Percentiles rank a stretch among this genome's conserved stretches.
phyloP scores from a whole-genome alignment of 257 asterid genomes.

The Solanum commersonii region DNA sequence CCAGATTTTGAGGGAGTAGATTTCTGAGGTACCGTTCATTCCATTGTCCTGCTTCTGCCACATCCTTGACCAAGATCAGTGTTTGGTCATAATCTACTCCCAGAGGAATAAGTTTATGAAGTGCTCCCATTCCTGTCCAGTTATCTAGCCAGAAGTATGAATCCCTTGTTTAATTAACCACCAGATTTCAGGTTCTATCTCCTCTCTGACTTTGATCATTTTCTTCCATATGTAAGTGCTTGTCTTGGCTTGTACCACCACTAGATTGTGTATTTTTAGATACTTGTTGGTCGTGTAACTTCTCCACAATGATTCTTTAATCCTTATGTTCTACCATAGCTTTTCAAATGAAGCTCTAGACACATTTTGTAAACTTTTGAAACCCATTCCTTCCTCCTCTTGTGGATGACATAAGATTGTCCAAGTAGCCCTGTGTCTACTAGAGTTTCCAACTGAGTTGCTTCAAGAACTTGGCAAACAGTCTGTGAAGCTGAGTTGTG shows the following conservation, averaged over 20 bases:
- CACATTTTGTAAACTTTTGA: background rate
- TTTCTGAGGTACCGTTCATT: background rate
- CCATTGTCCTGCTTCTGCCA: background rate
- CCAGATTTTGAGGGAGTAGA: background rate
- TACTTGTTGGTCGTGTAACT: background rate
- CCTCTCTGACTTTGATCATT: background rate
- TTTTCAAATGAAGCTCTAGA: background rate
- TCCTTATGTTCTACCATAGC: background rate
- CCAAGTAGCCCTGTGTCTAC: background rate
- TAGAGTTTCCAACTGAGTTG: background rate
- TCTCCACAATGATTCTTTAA: background rate
- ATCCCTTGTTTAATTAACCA: background rate
- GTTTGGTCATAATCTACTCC: background rate
- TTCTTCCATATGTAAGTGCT: background rate
- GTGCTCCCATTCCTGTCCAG: background rate
- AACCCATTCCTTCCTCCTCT: background rate
- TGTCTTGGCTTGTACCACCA: background rate
- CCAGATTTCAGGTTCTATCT: background rate
- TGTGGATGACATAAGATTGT: background rate
- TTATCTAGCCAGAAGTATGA: background rate
- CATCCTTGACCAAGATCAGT: background rate
- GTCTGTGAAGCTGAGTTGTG: background rate
- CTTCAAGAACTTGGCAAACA: background rate
- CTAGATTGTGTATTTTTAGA: background rate
- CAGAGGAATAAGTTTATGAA: background rate